Conservation (phyloP, 805 yeast genomes). For the Candida germanica region DNA sequence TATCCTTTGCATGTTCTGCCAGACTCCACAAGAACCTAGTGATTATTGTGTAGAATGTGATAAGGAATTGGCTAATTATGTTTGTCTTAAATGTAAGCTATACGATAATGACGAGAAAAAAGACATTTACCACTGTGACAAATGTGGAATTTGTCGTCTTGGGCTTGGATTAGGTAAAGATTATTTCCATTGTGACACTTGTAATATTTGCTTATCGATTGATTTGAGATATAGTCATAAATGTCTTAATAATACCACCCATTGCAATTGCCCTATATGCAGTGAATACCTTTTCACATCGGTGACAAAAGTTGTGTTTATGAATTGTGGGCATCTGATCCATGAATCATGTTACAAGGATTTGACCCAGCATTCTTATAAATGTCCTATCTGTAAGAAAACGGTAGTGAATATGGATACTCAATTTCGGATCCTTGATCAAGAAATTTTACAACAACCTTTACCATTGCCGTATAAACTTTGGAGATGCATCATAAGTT, state of each 20-base stretch:
- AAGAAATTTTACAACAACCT: conserved; percentile 71
- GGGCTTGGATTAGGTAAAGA: conserved; percentile 88
- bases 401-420: conserved; percentile 86
- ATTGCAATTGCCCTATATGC: conserved; percentile 90
- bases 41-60: conserved; percentile 67
- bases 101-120: conserved; percentile 79
- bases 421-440: conserved; percentile 81
- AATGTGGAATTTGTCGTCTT: conserved; percentile 88
- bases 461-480: conserved; percentile 75
- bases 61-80: conserved; percentile 67
- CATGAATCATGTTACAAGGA: conserved; percentile 83
- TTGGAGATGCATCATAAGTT: conserved; percentile 74
- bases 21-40: conserved; percentile 69
- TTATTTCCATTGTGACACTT: conserved; percentile 85
- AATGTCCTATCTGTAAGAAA: conserved; percentile 87
- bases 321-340: conserved; percentile 93
- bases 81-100: conserved; percentile 72
- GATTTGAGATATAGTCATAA: conserved; percentile 73
- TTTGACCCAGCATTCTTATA: conserved; percentile 76
- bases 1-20: conserved; percentile 80
- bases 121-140: conserved; percentile 87
- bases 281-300: conserved; percentile 87
- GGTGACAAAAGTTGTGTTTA: conserved; percentile 77
- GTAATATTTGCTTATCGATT: conserved; percentile 85
- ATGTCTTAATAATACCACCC: conserved; percentile 85